phyloP scores from a whole-genome alignment of 192 early-diverging fungal species.

The Coemansia brasiliensis region DNA sequence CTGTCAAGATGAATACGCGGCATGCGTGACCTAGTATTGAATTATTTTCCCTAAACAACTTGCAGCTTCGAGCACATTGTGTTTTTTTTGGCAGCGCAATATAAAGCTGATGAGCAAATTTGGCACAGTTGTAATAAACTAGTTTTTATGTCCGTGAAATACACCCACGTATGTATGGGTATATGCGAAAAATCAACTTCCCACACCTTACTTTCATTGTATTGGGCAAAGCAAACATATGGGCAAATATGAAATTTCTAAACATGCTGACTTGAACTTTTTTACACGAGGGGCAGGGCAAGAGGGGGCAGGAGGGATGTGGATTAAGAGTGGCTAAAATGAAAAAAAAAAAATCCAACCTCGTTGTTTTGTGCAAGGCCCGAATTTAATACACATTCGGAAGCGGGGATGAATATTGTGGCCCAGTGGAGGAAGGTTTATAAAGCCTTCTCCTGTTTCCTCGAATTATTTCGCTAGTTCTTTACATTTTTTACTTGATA shows the following conservation, averaged over 20 bases:
- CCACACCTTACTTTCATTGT: no score
- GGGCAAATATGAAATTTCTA: no score
- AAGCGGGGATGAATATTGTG: conserved; percentile 1
- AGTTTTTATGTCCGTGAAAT: not conserved
- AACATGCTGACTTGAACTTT: no score
- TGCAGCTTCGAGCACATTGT: not conserved
- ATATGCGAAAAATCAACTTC: no score
- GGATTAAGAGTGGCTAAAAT: no score
- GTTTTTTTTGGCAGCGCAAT: not conserved
- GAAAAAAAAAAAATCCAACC: not conserved
- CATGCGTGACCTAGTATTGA: conserved; percentile 1
- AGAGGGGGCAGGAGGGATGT: no score
- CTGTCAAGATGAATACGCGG: conserved; percentile 25
- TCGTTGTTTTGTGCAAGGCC: not conserved
- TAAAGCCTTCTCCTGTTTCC: not conserved
- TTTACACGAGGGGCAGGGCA: not conserved
- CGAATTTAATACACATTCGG: not conserved
- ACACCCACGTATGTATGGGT: no score
- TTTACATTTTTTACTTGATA: not conserved
- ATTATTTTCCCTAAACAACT: no score
- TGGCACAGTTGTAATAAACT: not conserved
- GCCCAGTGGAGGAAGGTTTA: no score
- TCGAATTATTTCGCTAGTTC: not conserved
- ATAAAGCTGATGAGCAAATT: not conserved
- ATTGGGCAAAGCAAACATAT: no score